Evolutionary conservation across 306 rosid genomes (phyloP).

Genomic region (Vigna angularis): DNA sequence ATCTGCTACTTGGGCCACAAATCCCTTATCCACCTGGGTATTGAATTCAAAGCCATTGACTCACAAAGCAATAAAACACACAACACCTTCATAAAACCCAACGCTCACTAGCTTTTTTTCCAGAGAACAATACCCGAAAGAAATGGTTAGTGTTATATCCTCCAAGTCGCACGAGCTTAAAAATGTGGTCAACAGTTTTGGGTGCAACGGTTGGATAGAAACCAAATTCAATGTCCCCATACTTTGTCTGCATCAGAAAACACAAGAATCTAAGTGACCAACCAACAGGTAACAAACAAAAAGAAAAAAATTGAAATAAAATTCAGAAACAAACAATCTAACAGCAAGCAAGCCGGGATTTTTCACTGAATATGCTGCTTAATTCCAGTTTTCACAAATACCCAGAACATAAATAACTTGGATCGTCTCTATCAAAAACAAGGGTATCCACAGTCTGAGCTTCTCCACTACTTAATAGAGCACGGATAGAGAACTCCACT

Average conservation of each 20-base stretch:
- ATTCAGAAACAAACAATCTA: conserved; percentile 25
- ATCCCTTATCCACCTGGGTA: conserved; percentile 87
- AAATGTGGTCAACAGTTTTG: conserved; percentile 89
- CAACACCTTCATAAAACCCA: conserved; percentile 10
- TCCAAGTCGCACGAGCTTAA: conserved; percentile 92
- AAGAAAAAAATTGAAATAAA: conserved; percentile 17
- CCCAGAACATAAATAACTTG: conserved; percentile 19
- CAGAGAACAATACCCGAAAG: conserved; percentile 76
- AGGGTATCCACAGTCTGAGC: conserved; percentile 10
- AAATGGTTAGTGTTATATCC: conserved; percentile 88
- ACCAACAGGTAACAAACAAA: neutral
- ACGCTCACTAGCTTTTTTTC: conserved; percentile 22
- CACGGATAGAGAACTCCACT: neutral
- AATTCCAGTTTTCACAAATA: conserved; percentile 20
- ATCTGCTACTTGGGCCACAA: conserved; percentile 97
- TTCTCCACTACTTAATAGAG: conserved; percentile 15
- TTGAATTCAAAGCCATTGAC: conserved; percentile 45
- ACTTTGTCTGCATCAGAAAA: conserved; percentile 69
- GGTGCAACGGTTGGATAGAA: conserved; percentile 93
- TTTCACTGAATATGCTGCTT: conserved; percentile 27
- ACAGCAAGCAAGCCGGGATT: conserved; percentile 22
- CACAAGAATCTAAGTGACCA: conserved; percentile 20
- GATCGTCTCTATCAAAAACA: conserved; percentile 28
- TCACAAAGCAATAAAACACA: conserved; percentile 28
- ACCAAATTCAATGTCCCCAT: conserved; percentile 96